Evolutionary conservation across 805 yeast genomes (phyloP), one percentile per base, ranked within the genome.

Genomic region (Monosporozyma yasuniensis): DNA sequence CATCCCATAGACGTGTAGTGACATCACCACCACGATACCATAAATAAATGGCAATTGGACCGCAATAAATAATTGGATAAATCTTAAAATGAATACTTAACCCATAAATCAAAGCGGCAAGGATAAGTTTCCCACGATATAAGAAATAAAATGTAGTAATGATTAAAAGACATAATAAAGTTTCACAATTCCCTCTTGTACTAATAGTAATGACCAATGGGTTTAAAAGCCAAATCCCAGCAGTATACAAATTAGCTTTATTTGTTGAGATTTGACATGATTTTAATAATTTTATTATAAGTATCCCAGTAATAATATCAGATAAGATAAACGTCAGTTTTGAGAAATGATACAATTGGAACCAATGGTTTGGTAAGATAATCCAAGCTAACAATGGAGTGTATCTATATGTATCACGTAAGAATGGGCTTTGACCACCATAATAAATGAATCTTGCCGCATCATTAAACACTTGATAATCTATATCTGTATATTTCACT

Each of bases 181-280:
- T 89, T 61, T 93, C 99, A 0, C 96, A 84, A 25, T 93, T 86
- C 1, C 99, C 99, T 44, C 99, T 73, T 0, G 97, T 88, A 55
- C 91, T 82, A 46, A 93, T 93, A 0, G 96, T 88, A 30, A 84
- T 79, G 0, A 90, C 98, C 93, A 93, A 86, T 14, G 99, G 98
- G 63, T 93, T 93, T 56, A 88, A 72, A 18, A 93, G 72, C 98
- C 98, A 93, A 4, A 91, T 68, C 2, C 49, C 55, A 11, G 75
- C 34, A 2, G 42, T 18, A 4, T 16, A 51, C 11, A 55, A 41
- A 25, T 44, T 50, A 28, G 37, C 23, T 4, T 12, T 43, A 21
- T 28, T 28, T 19, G 28, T 12, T 14, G 28, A 6, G 4, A 21
- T 19, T 28, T 14, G 23, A 21, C 39, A 30, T 14, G 28, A 12